These are phyloP conservation scores for Arabidopsis lyrata DNA, from an alignment of 441 rosid genomes.

Conservation along the genomic window DNA sequence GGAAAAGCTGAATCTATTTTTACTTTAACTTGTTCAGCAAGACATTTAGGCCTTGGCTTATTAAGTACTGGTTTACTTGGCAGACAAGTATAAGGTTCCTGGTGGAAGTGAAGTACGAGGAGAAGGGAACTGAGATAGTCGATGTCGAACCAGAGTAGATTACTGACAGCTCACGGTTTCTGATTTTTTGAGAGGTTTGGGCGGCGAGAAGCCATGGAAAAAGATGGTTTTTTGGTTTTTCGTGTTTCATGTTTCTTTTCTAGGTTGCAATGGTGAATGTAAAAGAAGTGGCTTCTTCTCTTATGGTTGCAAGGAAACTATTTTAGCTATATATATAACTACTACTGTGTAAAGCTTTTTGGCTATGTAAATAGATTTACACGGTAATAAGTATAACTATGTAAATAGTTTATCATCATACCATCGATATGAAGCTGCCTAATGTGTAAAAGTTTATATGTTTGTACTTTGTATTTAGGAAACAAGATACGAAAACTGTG, in stretches of 20 bases:
- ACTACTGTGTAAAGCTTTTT: conserved; percentile 34
- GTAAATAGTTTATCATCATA: too few relatives aligned
- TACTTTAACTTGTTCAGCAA: neutral
- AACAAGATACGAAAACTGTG: too few relatives aligned
- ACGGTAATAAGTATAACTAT: conserved; percentile 6
- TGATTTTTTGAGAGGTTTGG: conserved; percentile 1
- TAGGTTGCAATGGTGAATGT: conserved; percentile 9
- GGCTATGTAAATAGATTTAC: conserved; percentile 23
- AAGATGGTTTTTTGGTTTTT: conserved; percentile 2
- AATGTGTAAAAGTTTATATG: too few relatives aligned
- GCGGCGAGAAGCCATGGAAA: conserved; percentile 28
- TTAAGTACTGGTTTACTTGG: neutral
- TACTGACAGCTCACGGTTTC: neutral
- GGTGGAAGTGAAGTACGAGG: conserved; percentile 77
- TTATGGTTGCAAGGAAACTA: conserved; percentile 16
- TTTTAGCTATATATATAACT: neutral
- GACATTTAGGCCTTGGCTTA: neutral
- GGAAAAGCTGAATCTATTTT: neutral
- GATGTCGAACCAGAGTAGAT: conserved; percentile 40
- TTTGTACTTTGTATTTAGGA: too few relatives aligned
- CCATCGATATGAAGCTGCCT: too few relatives aligned
- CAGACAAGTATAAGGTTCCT: conserved; percentile 78
- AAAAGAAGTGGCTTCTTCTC: neutral
- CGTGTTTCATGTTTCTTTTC: conserved; percentile 6
- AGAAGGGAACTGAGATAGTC: conserved; percentile 47